phyloP scores from a whole-genome alignment of 768 basidiomycete genomes.

The Auriscalpium orientale region DNA sequence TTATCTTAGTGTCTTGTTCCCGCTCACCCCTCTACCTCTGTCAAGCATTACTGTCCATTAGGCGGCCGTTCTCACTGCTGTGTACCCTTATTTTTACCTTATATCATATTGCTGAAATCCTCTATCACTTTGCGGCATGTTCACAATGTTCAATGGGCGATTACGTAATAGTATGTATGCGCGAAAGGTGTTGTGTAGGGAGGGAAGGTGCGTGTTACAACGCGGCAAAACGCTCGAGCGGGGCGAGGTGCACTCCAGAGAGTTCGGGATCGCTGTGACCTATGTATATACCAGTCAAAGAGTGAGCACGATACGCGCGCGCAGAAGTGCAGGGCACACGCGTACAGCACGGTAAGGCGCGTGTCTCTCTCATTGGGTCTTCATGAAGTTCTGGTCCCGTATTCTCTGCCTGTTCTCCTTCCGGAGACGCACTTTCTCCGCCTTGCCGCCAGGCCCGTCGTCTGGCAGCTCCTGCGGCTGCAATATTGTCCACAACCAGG shows the following conservation, averaged over 20 bases:
- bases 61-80: not conserved
- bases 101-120: constrained; percentile 10
- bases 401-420: constrained; percentile 60
- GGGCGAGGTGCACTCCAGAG: no score
- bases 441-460: constrained; percentile 25
- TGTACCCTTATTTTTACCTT: constrained; percentile 16
- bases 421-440: constrained; percentile 44
- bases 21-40: not conserved
- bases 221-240: no score
- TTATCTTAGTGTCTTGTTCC: not conserved
- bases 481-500: constrained; percentile 82
- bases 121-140: no score
- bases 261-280: no score
- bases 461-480: constrained; percentile 53
- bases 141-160: no score
- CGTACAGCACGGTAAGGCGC: no score
- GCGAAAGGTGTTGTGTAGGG: no score
- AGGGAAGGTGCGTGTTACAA: no score
- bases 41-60: not conserved
- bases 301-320: no score
- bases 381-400: constrained; percentile 82
- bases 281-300: no score
- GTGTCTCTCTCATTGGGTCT: constrained; percentile 45
- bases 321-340: no score
- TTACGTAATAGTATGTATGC: no score